Percentiles rank a stretch among this genome's conserved stretches.
Evolutionary conservation across 768 basidiomycete genomes (phyloP).

Genomic region (Termitomyces sp.): DNA sequence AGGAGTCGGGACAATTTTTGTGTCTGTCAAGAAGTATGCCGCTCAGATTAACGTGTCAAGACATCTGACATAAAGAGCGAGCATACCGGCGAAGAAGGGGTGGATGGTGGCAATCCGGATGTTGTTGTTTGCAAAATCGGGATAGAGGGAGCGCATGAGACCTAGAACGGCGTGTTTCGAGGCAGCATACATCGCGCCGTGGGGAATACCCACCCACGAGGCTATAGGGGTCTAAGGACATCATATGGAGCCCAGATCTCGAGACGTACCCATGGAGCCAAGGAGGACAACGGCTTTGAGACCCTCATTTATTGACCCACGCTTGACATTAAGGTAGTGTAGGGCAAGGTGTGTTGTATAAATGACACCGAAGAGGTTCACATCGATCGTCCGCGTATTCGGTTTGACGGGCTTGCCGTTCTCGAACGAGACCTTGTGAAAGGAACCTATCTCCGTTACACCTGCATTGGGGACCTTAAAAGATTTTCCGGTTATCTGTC

Average conservation of each 20-base stretch:
- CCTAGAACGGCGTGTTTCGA: slow-evolving; percentile 57
- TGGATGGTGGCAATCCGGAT: slow-evolving; percentile 48
- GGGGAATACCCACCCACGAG: slow-evolving; percentile 47
- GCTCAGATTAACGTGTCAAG: background rate
- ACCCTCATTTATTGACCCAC: slow-evolving; percentile 27
- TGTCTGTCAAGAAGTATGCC: slow-evolving; percentile 32
- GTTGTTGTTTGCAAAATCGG: slow-evolving; percentile 30
- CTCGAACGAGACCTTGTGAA: slow-evolving; percentile 29
- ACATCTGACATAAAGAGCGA: background rate
- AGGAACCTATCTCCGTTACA: slow-evolving; percentile 34
- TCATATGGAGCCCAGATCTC: background rate
- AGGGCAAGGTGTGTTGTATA: slow-evolving; percentile 51
- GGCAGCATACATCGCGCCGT: slow-evolving; percentile 44
- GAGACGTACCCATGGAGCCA: slow-evolving; percentile 49
- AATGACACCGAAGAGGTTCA: slow-evolving; percentile 47
- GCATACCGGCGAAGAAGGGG: slow-evolving; percentile 52
- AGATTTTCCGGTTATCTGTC: background rate
- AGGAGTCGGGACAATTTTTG: slow-evolving; percentile 39
- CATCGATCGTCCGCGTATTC: slow-evolving; percentile 40
- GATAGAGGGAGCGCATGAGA: slow-evolving; percentile 47
- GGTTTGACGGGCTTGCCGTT: slow-evolving; percentile 46
- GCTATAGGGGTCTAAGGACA: slow-evolving; percentile 29
- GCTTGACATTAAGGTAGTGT: slow-evolving; percentile 45
- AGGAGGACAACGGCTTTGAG: slow-evolving; percentile 52
- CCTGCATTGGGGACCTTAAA: slow-evolving; percentile 51